Conservation (phyloP, 768 basidiomycete genomes). For the Ephemerocybe angulata region DNA sequence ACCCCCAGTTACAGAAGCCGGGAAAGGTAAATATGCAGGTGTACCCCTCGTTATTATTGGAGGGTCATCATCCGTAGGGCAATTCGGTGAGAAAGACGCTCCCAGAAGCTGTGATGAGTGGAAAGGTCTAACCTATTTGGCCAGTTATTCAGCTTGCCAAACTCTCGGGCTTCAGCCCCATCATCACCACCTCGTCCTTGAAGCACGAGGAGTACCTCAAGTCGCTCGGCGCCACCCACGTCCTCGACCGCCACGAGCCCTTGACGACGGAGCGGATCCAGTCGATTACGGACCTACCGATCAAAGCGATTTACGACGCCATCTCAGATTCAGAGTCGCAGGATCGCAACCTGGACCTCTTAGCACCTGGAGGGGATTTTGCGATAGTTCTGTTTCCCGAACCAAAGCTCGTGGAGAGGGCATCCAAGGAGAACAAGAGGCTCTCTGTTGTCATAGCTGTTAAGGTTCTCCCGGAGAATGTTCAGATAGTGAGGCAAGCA, state of each 20-base stretch:
- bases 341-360: constrained; percentile 19
- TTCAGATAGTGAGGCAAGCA: neutral
- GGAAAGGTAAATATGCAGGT: constrained; percentile 38
- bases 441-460: no score
- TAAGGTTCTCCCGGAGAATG: neutral
- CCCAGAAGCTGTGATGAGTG: constrained; percentile 12
- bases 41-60: constrained; percentile 36
- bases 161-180: constrained; percentile 38
- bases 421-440: no score
- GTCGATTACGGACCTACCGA: constrained; percentile 20
- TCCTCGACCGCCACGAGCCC: constrained; percentile 31
- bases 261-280: constrained; percentile 7
- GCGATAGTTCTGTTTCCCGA: no score
- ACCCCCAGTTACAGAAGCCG: constrained; percentile 34
- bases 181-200: constrained; percentile 37
- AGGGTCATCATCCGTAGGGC: constrained; percentile 29
- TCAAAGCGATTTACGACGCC: constrained; percentile 25
- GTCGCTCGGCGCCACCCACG: constrained; percentile 38
- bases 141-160: constrained; percentile 31
- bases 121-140: constrained; percentile 22
- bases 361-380: constrained; percentile 33
- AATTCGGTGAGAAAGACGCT: constrained; percentile 16
- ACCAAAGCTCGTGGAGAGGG: no score
- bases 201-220: constrained; percentile 27
- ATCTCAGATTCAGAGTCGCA: constrained; percentile 21